These are phyloP conservation scores for Chenopodium berlandieri DNA, from an alignment of 148 eudicot species.

Conservation along the genomic window DNA sequence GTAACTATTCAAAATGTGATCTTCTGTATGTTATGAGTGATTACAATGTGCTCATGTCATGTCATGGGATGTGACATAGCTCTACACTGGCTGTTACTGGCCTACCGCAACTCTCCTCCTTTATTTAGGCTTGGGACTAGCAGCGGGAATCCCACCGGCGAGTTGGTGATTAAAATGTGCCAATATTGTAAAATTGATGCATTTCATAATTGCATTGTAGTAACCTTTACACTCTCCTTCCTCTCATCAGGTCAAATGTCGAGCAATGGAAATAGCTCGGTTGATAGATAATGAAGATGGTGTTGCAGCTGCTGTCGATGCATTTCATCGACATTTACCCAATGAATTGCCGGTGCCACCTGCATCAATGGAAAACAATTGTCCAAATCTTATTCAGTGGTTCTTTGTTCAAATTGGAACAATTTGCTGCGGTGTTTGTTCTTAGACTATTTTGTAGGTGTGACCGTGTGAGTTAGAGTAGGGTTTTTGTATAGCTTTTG, in stretches of 20 bases:
- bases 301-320: slow-evolving; percentile 80
- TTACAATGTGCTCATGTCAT: too few relatives aligned
- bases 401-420: slow-evolving; percentile 68
- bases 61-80: too few relatives aligned
- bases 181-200: too few relatives aligned
- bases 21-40: too few relatives aligned
- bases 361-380: slow-evolving; percentile 36
- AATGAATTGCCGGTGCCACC: slow-evolving; percentile 55
- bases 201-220: not conserved
- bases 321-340: slow-evolving; percentile 80
- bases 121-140: too few relatives aligned
- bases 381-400: slow-evolving; percentile 64
- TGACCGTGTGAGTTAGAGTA: not conserved
- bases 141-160: too few relatives aligned
- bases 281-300: slow-evolving; percentile 80
- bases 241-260: slow-evolving; percentile 71
- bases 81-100: too few relatives aligned
- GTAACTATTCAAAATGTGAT: too few relatives aligned
- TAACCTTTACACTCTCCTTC: not conserved
- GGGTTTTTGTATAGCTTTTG: slow-evolving; percentile 28
- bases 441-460: slow-evolving; percentile 26
- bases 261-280: slow-evolving; percentile 62
- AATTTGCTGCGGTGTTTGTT: slow-evolving; percentile 58
- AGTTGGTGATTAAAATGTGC: too few relatives aligned
- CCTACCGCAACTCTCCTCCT: too few relatives aligned